A percentile compares a stretch with the other conserved stretches of the same genome.
Evolutionary conservation across 2,329 filamentous ascomycete genomes (phyloP).

Genomic region (Phyllosticta paracitricarpa): DNA sequence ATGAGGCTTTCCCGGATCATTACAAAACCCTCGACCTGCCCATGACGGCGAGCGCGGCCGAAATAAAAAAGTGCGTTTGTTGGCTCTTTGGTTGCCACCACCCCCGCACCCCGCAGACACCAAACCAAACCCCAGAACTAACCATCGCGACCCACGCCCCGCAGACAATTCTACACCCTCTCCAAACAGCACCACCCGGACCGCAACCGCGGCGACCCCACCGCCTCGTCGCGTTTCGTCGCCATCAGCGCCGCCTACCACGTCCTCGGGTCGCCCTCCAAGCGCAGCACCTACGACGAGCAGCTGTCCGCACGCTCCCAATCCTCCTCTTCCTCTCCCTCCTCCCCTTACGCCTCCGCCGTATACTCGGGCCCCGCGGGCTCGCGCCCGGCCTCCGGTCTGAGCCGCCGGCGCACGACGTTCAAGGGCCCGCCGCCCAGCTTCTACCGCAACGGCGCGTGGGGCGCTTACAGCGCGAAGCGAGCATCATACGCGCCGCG

Average conservation of each 20-base stretch:
- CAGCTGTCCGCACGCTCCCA: slow-evolving; percentile 39
- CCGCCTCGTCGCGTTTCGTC: slow-evolving; percentile 66
- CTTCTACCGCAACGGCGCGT: slow-evolving; percentile 76
- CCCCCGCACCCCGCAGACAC: background rate
- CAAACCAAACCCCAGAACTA: slow-evolving; percentile 5
- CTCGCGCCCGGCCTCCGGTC: slow-evolving; percentile 66
- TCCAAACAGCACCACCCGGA: slow-evolving; percentile 92
- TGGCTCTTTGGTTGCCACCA: background rate
- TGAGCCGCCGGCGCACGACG: slow-evolving; percentile 63
- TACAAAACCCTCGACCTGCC: slow-evolving; percentile 75
- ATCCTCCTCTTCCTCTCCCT: slow-evolving; percentile 12
- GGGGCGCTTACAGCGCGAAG: slow-evolving; percentile 56
- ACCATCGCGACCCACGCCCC: background rate
- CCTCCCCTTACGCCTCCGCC: slow-evolving; percentile 35
- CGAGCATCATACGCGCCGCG: slow-evolving; percentile 22
- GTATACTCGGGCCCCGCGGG: slow-evolving; percentile 55
- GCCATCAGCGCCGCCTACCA: slow-evolving; percentile 77
- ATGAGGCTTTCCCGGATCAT: slow-evolving; percentile 44
- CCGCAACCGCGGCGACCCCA: slow-evolving; percentile 67
- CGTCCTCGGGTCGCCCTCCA: slow-evolving; percentile 60
- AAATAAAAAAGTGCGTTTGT: slow-evolving; percentile 68
- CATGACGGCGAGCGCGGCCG: slow-evolving; percentile 55
- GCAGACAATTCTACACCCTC: slow-evolving; percentile 69
- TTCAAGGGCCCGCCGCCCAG: slow-evolving; percentile 82
- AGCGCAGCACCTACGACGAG: slow-evolving; percentile 73